A percentile compares a stretch with the other conserved stretches of the same genome.
phyloP scores from a whole-genome alignment of 2,329 filamentous ascomycete species.

The Macroventuria anomochaeta region DNA sequence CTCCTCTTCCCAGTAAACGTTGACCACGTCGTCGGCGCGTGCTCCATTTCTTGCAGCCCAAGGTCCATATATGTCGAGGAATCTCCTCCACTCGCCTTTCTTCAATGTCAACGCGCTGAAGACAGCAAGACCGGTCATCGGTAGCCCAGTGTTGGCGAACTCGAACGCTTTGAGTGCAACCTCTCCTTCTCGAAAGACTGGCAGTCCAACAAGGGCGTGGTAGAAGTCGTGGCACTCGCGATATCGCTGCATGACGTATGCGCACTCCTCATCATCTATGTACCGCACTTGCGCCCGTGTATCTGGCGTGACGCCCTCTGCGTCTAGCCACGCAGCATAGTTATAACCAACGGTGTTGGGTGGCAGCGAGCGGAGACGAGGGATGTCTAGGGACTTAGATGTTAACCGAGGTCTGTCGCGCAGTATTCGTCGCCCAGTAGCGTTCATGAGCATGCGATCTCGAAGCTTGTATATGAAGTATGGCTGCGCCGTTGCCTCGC shows the following conservation, averaged over 20 bases:
- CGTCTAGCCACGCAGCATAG: constrained; percentile 91
- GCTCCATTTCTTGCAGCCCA: constrained; percentile 90
- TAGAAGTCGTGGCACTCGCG: constrained; percentile 98
- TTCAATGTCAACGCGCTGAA: constrained; percentile 73
- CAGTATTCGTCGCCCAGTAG: constrained; percentile 89
- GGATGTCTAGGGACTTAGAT: constrained; percentile 71
- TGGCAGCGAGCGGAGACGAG: constrained; percentile 74
- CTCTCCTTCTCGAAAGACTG: constrained; percentile 92
- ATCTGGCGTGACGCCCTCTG: constrained; percentile 91
- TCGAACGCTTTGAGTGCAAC: constrained; percentile 98
- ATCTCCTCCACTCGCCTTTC: constrained; percentile 67
- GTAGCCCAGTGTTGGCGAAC: constrained; percentile 90
- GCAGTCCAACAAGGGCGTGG: constrained; percentile 90
- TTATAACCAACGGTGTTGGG: constrained; percentile 76
- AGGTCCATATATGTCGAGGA: constrained; percentile 78
- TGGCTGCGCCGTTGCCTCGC: constrained; percentile 91
- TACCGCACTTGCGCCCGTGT: constrained; percentile 83
- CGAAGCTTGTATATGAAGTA: constrained; percentile 94
- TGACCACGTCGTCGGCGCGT: constrained; percentile 79
- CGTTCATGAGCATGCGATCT: constrained; percentile 83
- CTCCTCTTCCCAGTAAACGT: constrained; percentile 98
- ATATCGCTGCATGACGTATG: constrained; percentile 98
- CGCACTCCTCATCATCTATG: constrained; percentile 93
- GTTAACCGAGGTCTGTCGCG: constrained; percentile 88
- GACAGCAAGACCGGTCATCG: constrained; percentile 90